phyloP scores from a whole-genome alignment of 2,329 filamentous ascomycete genomes.

The Alternaria sp. region DNA sequence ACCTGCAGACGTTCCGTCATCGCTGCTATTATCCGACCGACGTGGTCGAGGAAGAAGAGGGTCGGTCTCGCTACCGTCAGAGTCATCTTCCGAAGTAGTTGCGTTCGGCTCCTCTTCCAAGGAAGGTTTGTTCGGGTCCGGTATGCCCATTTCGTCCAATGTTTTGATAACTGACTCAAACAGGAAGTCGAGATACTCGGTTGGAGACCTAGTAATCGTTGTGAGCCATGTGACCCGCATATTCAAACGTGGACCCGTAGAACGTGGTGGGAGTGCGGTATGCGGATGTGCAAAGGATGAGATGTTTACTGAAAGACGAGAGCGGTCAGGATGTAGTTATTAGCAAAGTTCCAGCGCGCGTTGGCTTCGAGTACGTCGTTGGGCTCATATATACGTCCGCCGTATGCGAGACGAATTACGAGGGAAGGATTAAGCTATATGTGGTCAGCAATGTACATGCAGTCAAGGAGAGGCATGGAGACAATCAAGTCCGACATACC shows the following conservation, averaged over 20 bases:
- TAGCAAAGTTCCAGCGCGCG: constrained; percentile 70
- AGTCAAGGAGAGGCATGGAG: not conserved
- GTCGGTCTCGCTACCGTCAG: not conserved
- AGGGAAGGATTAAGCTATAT: constrained; percentile 61
- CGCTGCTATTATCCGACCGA: not conserved
- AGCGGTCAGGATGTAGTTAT: constrained; percentile 17
- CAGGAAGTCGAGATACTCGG: not conserved
- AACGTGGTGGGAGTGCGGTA: not conserved
- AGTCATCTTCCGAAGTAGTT: no score
- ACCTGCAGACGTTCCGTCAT: not conserved
- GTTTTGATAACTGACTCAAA: not conserved
- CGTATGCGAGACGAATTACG: constrained; percentile 75
- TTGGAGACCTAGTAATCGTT: not conserved
- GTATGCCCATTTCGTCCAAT: not conserved
- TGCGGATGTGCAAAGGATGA: not conserved
- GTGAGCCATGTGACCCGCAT: not conserved
- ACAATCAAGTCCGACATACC: constrained; percentile 54
- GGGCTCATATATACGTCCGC: constrained; percentile 81
- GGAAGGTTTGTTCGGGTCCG: not conserved
- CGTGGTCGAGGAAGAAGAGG: not conserved
- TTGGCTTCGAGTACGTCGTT: constrained; percentile 68
- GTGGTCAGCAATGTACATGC: constrained; percentile 8
- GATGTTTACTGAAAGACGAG: constrained; percentile 11
- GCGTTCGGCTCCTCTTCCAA: not conserved
- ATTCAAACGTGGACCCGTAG: not conserved